Evolutionary conservation across 1,284 basidiomycete genomes (phyloP).

Genomic region (Cutaneotrichosporon cyanovorans): DNA sequence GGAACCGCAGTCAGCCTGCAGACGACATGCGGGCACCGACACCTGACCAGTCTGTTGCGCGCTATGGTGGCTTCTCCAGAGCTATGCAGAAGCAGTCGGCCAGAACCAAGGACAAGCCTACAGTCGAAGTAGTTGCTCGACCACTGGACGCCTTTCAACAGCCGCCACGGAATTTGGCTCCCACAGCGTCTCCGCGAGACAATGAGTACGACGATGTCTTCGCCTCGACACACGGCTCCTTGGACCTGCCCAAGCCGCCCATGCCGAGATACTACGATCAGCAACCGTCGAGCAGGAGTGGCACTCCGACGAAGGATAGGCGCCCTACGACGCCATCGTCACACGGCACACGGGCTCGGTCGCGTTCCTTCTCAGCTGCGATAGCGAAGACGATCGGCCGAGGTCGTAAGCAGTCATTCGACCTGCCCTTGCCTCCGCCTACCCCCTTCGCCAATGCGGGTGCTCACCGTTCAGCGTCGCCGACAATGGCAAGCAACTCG

Average conservation of each 20-base stretch:
- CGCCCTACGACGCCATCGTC: constrained; percentile 10
- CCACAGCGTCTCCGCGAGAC: background rate
- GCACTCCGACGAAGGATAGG: background rate
- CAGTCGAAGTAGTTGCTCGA: background rate
- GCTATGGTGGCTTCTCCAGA: no score
- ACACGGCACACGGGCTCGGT: constrained; percentile 3
- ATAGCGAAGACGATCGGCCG: constrained; percentile 23
- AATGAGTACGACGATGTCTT: background rate
- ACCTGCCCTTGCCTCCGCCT: background rate
- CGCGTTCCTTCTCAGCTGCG: constrained; percentile 35
- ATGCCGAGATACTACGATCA: background rate
- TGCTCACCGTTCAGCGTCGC: background rate
- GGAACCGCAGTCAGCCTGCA: no score
- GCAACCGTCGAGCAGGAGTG: background rate
- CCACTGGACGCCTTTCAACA: background rate
- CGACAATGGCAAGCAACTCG: no score
- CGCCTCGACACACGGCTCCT: no score
- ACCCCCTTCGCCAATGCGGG: background rate
- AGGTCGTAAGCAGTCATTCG: constrained; percentile 3
- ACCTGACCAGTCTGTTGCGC: no score
- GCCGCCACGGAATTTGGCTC: background rate
- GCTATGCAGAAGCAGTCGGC: no score
- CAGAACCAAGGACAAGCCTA: background rate
- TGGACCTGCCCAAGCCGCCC: no score
- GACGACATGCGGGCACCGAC: no score